Percentiles rank a stretch among this genome's conserved stretches.
These are phyloP conservation scores for Cucurbita moschata DNA, from an alignment of 306 rosid species.

Conservation along the genomic window DNA sequence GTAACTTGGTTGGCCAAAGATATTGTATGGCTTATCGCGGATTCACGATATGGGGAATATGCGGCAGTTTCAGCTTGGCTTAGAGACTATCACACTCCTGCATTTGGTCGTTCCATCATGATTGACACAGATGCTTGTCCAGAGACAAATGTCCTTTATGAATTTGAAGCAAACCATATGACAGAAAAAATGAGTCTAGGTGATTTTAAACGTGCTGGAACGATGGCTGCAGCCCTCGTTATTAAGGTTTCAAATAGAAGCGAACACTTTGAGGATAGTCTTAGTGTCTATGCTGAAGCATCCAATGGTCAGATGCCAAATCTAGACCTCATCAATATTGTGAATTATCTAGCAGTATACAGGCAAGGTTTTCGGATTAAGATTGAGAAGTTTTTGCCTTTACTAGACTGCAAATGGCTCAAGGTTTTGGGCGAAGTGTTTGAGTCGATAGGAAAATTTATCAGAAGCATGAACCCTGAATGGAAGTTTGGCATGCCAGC, in stretches of 20 bases:
- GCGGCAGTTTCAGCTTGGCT: slow-evolving; percentile 76
- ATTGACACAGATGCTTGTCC: slow-evolving; percentile 39
- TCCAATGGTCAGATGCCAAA: slow-evolving; percentile 97
- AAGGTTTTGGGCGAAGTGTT: slow-evolving; percentile 53
- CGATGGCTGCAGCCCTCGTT: slow-evolving; percentile 90
- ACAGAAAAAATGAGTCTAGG: slow-evolving; percentile 23
- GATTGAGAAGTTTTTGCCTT: slow-evolving; percentile 57
- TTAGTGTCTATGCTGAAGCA: slow-evolving; percentile 72
- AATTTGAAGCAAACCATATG: slow-evolving; percentile 18
- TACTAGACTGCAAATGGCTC: slow-evolving; percentile 54
- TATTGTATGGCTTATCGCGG: slow-evolving; percentile 77
- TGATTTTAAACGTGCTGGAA: slow-evolving; percentile 85
- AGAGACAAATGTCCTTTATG: slow-evolving; percentile 16
- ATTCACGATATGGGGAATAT: slow-evolving; percentile 71
- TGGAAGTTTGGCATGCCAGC: slow-evolving; percentile 91
- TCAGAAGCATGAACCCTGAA: slow-evolving; percentile 47
- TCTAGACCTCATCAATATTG: slow-evolving; percentile 86
- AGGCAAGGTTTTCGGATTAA: slow-evolving; percentile 67
- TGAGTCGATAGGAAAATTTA: slow-evolving; percentile 49
- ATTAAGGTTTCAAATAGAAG: slow-evolving; percentile 55
- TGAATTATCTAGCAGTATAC: slow-evolving; percentile 71
- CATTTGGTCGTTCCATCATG: slow-evolving; percentile 20
- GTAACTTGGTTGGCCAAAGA: slow-evolving; percentile 97
- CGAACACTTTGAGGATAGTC: slow-evolving; percentile 52
- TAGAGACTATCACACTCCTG: slow-evolving; percentile 72